phyloP scores from a whole-genome alignment of 352 stramenopile species.

The Phytopythium vexans region DNA sequence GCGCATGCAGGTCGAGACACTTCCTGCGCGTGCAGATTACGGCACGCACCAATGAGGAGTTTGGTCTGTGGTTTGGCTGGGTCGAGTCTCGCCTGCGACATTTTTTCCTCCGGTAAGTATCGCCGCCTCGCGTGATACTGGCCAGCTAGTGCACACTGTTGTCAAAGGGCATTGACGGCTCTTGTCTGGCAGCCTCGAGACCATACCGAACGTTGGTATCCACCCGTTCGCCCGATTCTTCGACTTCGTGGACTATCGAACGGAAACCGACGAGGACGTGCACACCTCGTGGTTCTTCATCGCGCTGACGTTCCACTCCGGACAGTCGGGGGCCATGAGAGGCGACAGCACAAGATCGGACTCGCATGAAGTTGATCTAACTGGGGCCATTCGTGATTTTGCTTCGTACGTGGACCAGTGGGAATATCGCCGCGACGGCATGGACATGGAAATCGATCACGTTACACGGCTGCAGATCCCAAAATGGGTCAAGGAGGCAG shows the following conservation, averaged over 20 bases:
- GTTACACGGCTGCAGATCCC: slow-evolving; percentile 50
- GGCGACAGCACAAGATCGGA: not conserved
- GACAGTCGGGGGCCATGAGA: slow-evolving; percentile 14
- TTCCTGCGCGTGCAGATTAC: slow-evolving; percentile 82
- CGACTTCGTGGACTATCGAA: slow-evolving; percentile 31
- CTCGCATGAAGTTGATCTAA: slow-evolving; percentile 61
- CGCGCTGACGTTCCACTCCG: slow-evolving; percentile 58
- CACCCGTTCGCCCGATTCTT: slow-evolving; percentile 85
- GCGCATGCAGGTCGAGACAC: slow-evolving; percentile 55
- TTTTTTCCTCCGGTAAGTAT: slow-evolving; percentile 66
- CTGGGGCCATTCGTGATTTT: slow-evolving; percentile 71
- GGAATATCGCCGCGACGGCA: slow-evolving; percentile 62
- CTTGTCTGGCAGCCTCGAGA: slow-evolving; percentile 43
- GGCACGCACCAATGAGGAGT: slow-evolving; percentile 42
- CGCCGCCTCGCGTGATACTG: no score
- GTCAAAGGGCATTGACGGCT: no score
- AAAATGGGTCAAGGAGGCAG: slow-evolving; percentile 57
- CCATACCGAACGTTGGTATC: slow-evolving; percentile 49
- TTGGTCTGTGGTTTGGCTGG: slow-evolving; percentile 83
- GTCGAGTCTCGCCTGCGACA: slow-evolving; percentile 82
- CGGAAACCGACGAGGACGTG: slow-evolving; percentile 9
- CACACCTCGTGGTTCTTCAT: slow-evolving; percentile 78
- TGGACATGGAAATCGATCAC: slow-evolving; percentile 83
- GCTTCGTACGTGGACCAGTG: slow-evolving; percentile 74
- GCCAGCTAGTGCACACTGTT: not conserved